Base-by-base conservation (phyloP, 1,284 basidiomycete genomes). In the Leccinum ponderosum region DNA sequence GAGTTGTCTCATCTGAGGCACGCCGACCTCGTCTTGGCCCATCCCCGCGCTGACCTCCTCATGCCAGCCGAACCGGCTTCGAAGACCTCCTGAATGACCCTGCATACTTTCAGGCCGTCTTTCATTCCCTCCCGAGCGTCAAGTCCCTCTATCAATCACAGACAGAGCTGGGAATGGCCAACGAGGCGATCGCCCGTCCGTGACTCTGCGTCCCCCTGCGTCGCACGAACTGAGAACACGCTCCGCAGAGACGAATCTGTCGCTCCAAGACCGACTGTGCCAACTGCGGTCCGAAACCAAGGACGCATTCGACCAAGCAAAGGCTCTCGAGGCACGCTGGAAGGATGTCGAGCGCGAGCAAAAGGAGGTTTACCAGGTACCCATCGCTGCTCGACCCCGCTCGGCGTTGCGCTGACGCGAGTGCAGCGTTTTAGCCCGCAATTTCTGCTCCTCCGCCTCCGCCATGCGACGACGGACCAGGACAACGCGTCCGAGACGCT, bases 401-500 rank as follows among this genome's bases (percentile, higher is more conserved):
- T 39, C 39, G n/a, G 8, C 39, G 7, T n/a, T 54, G 52, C 11
- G 53, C 58, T 65, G 55, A 66, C 20, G 37, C 17, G 58, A 22
- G n/a, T 22, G 20, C 56, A 97, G 95, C 86, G 91, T 52, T 91
- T 91, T 69, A 86, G 87, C 1, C 89, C 93, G 0, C 90, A 93
- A 67, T 95, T 96, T 71, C 85, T 97, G 39, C 84, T 93, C 57
- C 85, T 95, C 77, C 87, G 95, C 2, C 83, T 97, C 12, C 84
- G 88, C 53, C 93, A 96, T 69, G 91, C 93, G 22, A 89, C 90
- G 9, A 92, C 89, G 0, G 89, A 90, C 22, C 94, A 96, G 75
- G 95, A 98, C 67, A 94, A 95, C 63, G 76, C 83, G 15, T 95
- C 93, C 1, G 95, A 98, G 74, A 81, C 86, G 6, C 77, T 95